Evolutionary conservation across 164 flowering plant genomes (phyloP).

Genomic region (Annona cherimola): DNA sequence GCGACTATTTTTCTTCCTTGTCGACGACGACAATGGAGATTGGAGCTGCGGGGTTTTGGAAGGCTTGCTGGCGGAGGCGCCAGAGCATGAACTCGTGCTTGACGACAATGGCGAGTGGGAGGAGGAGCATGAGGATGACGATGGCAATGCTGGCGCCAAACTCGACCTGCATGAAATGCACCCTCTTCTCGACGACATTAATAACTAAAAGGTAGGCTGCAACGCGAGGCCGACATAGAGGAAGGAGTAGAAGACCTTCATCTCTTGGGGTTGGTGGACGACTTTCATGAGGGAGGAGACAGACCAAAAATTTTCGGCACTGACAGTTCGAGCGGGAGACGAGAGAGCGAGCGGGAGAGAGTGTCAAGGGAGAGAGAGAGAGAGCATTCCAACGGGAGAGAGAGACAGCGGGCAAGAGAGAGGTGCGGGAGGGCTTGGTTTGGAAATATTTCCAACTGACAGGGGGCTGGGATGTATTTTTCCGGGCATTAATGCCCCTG

Average conservation of each 20-base stretch:
- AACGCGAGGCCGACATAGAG: constrained; percentile 25
- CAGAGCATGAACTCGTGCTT: constrained; percentile 17
- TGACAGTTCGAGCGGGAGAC: no score
- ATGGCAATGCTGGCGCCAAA: constrained; percentile 14
- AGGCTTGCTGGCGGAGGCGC: constrained; percentile 6
- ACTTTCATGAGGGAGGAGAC: constrained; percentile 32
- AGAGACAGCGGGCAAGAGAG: no score
- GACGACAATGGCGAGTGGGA: constrained; percentile 22
- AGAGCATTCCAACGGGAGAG: no score
- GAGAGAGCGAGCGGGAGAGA: no score
- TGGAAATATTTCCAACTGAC: no score
- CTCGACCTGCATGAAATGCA: constrained; percentile 12
- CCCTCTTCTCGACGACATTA: constrained; percentile 20
- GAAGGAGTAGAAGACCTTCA: constrained; percentile 24
- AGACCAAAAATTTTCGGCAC: no score
- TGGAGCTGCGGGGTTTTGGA: not conserved
- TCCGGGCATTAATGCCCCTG: no score
- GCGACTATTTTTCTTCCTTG: not conserved
- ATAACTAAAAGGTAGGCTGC: constrained; percentile 30
- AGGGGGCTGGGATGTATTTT: no score
- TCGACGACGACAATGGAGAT: not conserved
- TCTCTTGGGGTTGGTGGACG: constrained; percentile 20
- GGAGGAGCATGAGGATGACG: constrained; percentile 17
- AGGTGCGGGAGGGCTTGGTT: no score
- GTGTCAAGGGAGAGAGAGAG: no score